Evolutionary conservation across 116 monocot species (phyloP).

Genomic region (Thalassia testudinum): DNA sequence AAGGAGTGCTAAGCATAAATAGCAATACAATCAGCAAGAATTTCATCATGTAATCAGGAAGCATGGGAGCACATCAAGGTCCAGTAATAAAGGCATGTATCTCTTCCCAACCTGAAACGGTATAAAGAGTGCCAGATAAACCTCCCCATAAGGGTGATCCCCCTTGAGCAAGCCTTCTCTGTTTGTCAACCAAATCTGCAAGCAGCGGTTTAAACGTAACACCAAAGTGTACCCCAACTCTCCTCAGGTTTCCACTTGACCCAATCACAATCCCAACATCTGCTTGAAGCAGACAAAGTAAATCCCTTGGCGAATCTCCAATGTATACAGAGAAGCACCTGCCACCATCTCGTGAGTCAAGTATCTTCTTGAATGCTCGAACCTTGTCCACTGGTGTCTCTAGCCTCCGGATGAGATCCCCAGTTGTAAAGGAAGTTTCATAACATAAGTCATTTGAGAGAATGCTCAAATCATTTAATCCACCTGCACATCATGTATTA

Average conservation of each 20-base stretch:
- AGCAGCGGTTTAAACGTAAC: conserved; percentile 63
- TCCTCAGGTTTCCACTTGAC: conserved; percentile 67
- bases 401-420: conserved; percentile 48
- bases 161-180: conserved; percentile 21
- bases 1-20: too few species aligned
- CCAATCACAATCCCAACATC: conserved; percentile 92
- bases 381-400: conserved; percentile 74
- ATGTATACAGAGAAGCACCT: conserved; percentile 55
- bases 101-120: conserved; percentile 81
- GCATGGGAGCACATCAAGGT: too few species aligned
- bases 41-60: too few species aligned
- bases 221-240: conserved; percentile 52
- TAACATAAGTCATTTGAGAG: conserved; percentile 75
- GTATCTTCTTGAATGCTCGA: conserved; percentile 36
- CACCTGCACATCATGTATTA: conserved; percentile 3
- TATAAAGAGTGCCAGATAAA: conserved; percentile 65
- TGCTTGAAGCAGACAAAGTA: conserved; percentile 86
- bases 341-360: conserved; percentile 1
- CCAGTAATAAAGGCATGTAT: conserved; percentile 51
- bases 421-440: conserved; percentile 50
- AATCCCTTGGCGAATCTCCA: conserved; percentile 79
- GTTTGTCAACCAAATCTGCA: conserved; percentile 50
- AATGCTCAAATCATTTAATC: conserved; percentile 22
- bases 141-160: conserved; percentile 22
- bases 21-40: too few species aligned